phyloP scores from a whole-genome alignment of 441 rosid genomes.

The Heliophila coronopifolia region DNA sequence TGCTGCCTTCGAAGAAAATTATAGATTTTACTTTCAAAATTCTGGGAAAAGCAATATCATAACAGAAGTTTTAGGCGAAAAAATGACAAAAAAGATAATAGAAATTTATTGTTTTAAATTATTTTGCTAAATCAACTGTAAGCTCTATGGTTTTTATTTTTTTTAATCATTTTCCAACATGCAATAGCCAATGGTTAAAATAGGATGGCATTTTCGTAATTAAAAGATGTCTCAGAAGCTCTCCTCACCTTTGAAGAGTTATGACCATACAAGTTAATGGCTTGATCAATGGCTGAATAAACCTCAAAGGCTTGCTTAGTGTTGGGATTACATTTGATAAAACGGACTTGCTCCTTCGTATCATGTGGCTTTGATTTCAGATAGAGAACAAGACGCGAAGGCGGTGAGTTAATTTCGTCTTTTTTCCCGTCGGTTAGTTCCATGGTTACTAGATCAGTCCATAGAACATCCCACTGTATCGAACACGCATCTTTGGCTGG shows the following conservation, averaged over 20 bases:
- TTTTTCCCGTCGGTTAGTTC: conserved; percentile 84
- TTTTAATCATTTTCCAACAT: too few species aligned
- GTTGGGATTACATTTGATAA: conserved; percentile 65
- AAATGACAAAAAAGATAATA: too few species aligned
- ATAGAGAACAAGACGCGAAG: conserved; percentile 62
- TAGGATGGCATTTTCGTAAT: neutral
- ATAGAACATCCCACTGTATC: conserved; percentile 67
- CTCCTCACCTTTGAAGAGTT: conserved; percentile 50
- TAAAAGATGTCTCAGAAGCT: conserved; percentile 1
- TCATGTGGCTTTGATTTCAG: conserved; percentile 51
- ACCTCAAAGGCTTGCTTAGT: conserved; percentile 68
- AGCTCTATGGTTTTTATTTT: too few species aligned
- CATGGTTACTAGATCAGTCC: conserved; percentile 76
- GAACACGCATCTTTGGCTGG: conserved; percentile 94
- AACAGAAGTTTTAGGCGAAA: too few species aligned
- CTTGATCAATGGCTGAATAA: conserved; percentile 65
- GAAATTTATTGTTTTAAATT: too few species aligned
- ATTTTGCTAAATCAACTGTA: too few species aligned
- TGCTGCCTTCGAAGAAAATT: too few species aligned
- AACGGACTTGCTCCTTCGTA: conserved; percentile 60
- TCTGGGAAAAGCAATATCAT: too few species aligned
- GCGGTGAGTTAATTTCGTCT: conserved; percentile 61
- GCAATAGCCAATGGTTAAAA: too few species aligned
- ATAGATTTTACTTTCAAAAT: too few species aligned
- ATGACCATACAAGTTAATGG: conserved; percentile 61